phyloP scores from a whole-genome alignment of 805 yeast genomes.

The Wickerhamiella sorbophila region DNA sequence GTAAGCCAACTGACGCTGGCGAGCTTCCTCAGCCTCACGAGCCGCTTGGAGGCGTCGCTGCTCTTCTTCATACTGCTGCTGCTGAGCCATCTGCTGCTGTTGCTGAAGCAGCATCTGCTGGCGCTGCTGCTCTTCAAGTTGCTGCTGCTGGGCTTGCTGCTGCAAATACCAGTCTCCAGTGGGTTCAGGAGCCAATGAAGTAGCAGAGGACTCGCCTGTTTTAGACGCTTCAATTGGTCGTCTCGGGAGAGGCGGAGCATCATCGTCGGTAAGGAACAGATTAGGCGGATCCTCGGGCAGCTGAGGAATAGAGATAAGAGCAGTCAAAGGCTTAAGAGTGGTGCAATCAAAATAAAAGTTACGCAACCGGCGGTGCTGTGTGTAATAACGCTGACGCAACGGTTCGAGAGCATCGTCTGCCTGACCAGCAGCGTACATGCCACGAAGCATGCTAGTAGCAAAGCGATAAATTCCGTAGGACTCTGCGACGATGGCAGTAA shows the following conservation, averaged over 20 bases:
- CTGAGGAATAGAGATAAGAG: conserved; percentile 68
- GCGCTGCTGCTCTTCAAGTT: conserved; percentile 43
- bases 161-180: conserved; percentile 27
- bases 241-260: conserved; percentile 29
- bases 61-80: conserved; percentile 39
- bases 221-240: conserved; percentile 25
- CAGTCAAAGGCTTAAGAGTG: conserved; percentile 63
- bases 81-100: not conserved
- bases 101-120: conserved; percentile 29
- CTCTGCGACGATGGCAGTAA: conserved; percentile 83
- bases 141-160: conserved; percentile 38
- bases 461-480: conserved; percentile 88
- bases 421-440: conserved; percentile 59
- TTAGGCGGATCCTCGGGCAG: conserved; percentile 47
- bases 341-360: conserved; percentile 87
- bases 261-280: conserved; percentile 35
- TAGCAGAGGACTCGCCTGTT: conserved; percentile 16
- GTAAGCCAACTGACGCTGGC: conserved; percentile 51
- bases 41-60: conserved; percentile 47
- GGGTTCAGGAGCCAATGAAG: conserved; percentile 20
- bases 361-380: conserved; percentile 54
- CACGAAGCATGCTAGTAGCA: conserved; percentile 78
- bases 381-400: conserved; percentile 50
- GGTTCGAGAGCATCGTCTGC: conserved; percentile 67
- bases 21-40: conserved; percentile 46